Conservation (phyloP, 306 rosid genomes). For the Quercus aquifolioides region DNA sequence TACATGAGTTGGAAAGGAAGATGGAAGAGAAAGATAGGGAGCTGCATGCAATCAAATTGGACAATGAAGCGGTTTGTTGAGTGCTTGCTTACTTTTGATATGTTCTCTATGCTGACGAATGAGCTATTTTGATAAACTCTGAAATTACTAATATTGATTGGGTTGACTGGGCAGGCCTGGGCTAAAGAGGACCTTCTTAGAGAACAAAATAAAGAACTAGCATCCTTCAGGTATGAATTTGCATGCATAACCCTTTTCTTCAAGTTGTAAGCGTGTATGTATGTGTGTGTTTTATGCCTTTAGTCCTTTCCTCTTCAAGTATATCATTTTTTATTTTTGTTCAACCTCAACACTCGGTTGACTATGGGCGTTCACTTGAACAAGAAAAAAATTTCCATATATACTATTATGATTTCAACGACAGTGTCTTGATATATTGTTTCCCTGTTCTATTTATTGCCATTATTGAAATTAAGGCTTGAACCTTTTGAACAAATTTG, state of each 20-base stretch:
- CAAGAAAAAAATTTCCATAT: not conserved
- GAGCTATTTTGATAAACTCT: not conserved
- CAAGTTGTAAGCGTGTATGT: not conserved
- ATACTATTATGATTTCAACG: not conserved
- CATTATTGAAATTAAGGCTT: slow-evolving; percentile 10
- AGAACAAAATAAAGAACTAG: slow-evolving; percentile 84
- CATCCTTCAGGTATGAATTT: slow-evolving; percentile 70
- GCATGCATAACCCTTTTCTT: not conserved
- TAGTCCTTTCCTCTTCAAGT: not conserved
- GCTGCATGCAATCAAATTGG: slow-evolving; percentile 74
- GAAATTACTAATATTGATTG: slow-evolving; percentile 1
- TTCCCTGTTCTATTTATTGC: not conserved
- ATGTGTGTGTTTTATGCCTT: not conserved
- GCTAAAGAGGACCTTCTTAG: slow-evolving; percentile 89
- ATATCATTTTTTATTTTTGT: not conserved
- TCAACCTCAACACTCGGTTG: not conserved
- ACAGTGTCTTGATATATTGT: not conserved
- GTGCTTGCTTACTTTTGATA: slow-evolving; percentile 13
- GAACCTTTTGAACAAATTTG: not conserved
- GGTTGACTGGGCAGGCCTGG: slow-evolving; percentile 68
- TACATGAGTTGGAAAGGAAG: slow-evolving; percentile 79
- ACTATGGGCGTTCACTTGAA: not conserved
- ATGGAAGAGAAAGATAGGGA: slow-evolving; percentile 90
- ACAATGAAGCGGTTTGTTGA: slow-evolving; percentile 84
- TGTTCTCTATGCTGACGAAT: not conserved